Evolutionary conservation across 176 grass and related monocot species (phyloP).

Genomic region (Oryza nivara): DNA sequence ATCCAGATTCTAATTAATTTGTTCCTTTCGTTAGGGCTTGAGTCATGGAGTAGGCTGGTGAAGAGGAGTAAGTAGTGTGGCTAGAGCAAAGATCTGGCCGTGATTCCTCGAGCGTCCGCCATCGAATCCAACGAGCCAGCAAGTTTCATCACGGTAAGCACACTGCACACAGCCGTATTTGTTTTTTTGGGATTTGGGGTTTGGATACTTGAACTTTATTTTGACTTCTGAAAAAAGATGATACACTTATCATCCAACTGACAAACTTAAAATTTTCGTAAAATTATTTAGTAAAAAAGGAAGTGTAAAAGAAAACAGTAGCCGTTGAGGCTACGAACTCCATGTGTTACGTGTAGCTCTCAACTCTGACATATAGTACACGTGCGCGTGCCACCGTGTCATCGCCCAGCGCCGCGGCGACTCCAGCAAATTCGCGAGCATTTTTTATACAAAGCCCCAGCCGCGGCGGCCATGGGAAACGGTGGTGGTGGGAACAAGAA

Average conservation of each 20-base stretch:
- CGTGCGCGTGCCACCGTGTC: neutral
- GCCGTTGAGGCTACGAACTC: too few relatives aligned
- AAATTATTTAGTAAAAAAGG: too few relatives aligned
- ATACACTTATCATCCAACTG: too few relatives aligned
- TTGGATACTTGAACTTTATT: neutral
- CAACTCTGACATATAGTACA: neutral
- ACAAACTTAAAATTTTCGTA: too few relatives aligned
- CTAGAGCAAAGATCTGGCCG: neutral
- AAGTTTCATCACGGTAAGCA: neutral
- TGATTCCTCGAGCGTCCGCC: too few relatives aligned
- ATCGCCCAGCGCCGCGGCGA: neutral
- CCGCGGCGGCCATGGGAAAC: slow-evolving; percentile 23
- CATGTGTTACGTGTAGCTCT: neutral
- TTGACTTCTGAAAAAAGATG: too few relatives aligned
- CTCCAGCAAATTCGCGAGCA: neutral
- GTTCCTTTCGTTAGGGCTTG: neutral
- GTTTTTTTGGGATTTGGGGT: neutral
- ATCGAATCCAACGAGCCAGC: too few relatives aligned
- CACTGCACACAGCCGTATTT: neutral
- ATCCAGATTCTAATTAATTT: too few relatives aligned
- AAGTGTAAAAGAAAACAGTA: too few relatives aligned
- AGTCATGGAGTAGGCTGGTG: neutral
- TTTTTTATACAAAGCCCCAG: neutral
- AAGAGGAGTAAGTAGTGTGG: neutral
- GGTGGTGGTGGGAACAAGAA: neutral